Evolutionary conservation across 306 rosid species (phyloP), one percentile per base, ranked within the genome.

Genomic region (Ormosia emarginata): DNA sequence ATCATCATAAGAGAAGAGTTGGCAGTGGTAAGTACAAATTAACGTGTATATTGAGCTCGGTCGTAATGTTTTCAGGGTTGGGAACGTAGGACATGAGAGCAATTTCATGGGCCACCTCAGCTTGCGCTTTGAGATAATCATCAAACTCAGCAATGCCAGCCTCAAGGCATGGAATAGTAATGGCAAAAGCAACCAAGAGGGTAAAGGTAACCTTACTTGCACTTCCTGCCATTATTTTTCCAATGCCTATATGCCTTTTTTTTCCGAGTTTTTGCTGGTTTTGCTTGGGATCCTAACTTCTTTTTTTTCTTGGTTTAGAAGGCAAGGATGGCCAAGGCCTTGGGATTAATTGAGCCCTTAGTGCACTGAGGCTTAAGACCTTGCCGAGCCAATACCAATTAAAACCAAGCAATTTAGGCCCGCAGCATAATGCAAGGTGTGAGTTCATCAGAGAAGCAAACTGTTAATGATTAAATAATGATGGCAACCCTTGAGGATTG

Each of bases 101-200:
- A 7, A 79, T 87, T 15, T 79, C 46, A 10, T 55, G 80, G n/a
- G 98, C 90, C 40, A 53, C 32, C 3, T 49, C n/a, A 0, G 82
- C 84, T 83, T 86, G 84, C 1, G 8, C 37, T 76, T 62, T 24
- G 71, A 83, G 82, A 57, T 7, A 83, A 0, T 89, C 85, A 18
- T 95, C 96, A 30, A 41, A 81, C 39, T 83, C 77, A 4, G 14
- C 92, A 18, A 86, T 75, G n/a, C 82, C 79, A 52, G 90, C 98
- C 15, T 71, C 77, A 15, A 92, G 61, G 87, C 89, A 82, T 47
- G 95, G 94, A 59, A 92, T 33, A 33, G 82, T 12, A 14, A 90
- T 61, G 77, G 88, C 86, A 15, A 95, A 61, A 33, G 82, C 62
- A 63, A 75, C 75, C 69, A 92, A 72, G 8, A 95, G 15, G 7